Conservation (phyloP, 345 rosid genomes). For the Rhizophora apiculata region DNA sequence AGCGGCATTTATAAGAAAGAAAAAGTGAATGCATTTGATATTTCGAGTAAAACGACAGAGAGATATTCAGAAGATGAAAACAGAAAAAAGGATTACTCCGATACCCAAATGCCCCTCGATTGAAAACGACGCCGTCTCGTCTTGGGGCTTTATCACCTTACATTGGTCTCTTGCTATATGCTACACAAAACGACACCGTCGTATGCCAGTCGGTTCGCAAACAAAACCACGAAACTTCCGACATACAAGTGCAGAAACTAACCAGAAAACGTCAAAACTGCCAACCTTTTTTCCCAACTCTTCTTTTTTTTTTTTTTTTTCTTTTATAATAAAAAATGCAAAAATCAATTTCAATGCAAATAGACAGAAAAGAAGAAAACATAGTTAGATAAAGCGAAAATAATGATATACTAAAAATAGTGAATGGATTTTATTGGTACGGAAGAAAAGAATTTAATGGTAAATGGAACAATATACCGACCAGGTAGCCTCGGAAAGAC, state of each 20-base stretch:
- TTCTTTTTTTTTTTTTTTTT: background rate
- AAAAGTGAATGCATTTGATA: background rate
- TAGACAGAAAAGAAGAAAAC: too few species aligned
- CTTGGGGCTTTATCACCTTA: too few species aligned
- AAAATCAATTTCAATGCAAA: too few species aligned
- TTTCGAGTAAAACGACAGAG: constrained; percentile 29
- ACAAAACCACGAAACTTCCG: constrained; percentile 1
- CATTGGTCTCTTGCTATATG: too few species aligned
- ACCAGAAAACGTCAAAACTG: background rate
- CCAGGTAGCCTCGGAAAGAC: constrained; percentile 88
- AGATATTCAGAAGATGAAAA: constrained; percentile 21
- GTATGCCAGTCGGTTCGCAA: background rate
- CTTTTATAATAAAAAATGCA: too few species aligned
- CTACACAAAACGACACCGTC: constrained; percentile 8
- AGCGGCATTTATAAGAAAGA: background rate
- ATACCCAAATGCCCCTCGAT: background rate
- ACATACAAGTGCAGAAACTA: background rate
- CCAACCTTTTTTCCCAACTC: background rate
- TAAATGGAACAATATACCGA: constrained; percentile 22
- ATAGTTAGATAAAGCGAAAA: too few species aligned
- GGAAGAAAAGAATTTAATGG: background rate
- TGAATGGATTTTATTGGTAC: too few species aligned
- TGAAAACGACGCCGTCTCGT: background rate
- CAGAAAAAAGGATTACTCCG: background rate
- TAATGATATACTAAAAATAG: too few species aligned